Evolutionary conservation across 306 rosid species (phyloP), one percentile per base, ranked within the genome.

Genomic region (Purshia tridentata): DNA sequence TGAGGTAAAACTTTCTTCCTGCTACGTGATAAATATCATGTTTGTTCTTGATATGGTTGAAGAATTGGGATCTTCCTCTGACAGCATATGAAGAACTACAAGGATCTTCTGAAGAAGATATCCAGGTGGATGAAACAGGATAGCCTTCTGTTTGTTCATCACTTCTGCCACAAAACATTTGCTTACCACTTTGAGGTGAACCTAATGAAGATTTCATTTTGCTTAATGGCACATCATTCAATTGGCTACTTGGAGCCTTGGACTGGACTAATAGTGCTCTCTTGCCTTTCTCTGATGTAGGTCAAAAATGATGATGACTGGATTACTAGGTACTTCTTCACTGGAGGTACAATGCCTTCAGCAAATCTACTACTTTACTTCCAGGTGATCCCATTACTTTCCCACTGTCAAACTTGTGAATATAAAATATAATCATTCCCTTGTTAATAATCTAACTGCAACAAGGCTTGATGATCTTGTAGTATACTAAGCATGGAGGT

Each of bases 11-110:
- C 12, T 9, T 6, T 29, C 8, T 54, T 46, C 12, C 10, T 4
- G 80, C 11, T 10, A 5, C 65, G 62, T 56, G 14, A 23, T 42
- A 23, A 47, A 42, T n/a, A 37, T 64, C 39, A 5, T 74, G 41
- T n/a, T 48, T 53, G 13, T 8, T 9, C 9, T 53, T 8, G 15
- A 49, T 49, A 46, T 71, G 29, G 49, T 65, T 74, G 66, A 44
- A 22, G 68, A 58, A 37, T 22, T 40, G 40, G 64, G 39, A 46
- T 76, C 72, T 65, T 44, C 48, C 52, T 47, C 69, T 82, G 67
- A 69, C 84, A 93, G 98, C 97, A 91, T 82, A 91, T 93, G 98
- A 93, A 93, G 89, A 93, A 93, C 85, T 93, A 93, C 48, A 82
- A 77, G 80, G 88, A 88, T 50, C 98, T 93, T 81, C 88, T 91